phyloP scores from a whole-genome alignment of 176 grass and related monocot genomes.

The Phoenix roebelenii region DNA sequence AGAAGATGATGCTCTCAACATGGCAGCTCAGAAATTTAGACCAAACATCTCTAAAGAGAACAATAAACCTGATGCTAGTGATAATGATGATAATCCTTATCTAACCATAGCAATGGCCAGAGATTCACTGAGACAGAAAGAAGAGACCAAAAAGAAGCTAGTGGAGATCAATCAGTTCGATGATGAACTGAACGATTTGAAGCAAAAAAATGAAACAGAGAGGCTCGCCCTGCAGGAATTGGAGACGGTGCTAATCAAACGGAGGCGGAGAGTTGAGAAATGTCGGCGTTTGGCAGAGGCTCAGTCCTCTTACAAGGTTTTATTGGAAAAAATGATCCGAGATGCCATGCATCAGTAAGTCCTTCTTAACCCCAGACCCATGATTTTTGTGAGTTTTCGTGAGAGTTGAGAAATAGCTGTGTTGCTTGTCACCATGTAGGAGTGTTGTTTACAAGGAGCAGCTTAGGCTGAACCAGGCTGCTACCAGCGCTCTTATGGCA shows the following conservation, averaged over 20 bases:
- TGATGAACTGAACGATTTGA: constrained; percentile 44
- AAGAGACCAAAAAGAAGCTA: constrained; percentile 76
- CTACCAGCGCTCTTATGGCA: constrained; percentile 70
- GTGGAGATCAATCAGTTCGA: constrained; percentile 59
- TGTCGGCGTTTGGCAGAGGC: constrained; percentile 64
- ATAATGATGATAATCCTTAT: constrained; percentile 54
- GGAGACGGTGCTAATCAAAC: constrained; percentile 65
- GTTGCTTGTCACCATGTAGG: constrained; percentile 32
- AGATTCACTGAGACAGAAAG: constrained; percentile 72
- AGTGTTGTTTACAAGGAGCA: constrained; percentile 95
- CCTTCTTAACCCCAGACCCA: not conserved
- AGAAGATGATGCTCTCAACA: constrained; percentile 31
- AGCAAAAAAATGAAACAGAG: constrained; percentile 58
- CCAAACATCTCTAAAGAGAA: constrained; percentile 56
- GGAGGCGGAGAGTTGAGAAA: constrained; percentile 56
- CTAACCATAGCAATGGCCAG: constrained; percentile 78
- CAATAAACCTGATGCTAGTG: constrained; percentile 39
- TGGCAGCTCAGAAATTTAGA: constrained; percentile 12
- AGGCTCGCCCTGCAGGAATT: constrained; percentile 56
- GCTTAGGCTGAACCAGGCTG: constrained; percentile 75
- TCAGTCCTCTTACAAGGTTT: constrained; percentile 77
- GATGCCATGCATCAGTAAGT: constrained; percentile 98
- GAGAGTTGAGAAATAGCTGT: not conserved
- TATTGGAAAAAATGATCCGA: constrained; percentile 98
- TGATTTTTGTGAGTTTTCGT: too few relatives aligned